phyloP scores from a whole-genome alignment of 2,329 filamentous ascomycete genomes.

The Ploettnerulaceae sp. region DNA sequence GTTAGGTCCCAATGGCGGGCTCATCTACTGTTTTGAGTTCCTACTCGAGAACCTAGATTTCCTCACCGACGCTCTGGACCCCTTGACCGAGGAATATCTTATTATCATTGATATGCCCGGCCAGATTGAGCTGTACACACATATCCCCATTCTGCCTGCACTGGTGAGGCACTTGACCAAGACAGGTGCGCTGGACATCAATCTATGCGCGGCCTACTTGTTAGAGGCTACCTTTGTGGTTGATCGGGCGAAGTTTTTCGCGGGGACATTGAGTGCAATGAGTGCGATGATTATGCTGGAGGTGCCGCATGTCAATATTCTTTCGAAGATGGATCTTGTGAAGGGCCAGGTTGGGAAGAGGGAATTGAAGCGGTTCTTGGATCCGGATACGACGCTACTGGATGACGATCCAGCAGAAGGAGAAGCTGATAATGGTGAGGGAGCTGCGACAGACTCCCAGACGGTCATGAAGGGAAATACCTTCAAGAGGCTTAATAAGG shows the following conservation, averaged over 20 bases:
- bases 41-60: constrained; percentile 93
- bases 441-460: constrained; percentile 55
- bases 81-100: constrained; percentile 87
- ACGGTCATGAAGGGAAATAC: constrained; percentile 76
- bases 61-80: constrained; percentile 76
- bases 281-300: constrained; percentile 99
- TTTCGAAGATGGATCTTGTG: constrained; percentile 97
- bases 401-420: constrained; percentile 57
- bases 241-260: constrained; percentile 95
- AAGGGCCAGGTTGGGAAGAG: constrained; percentile 83
- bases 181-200: constrained; percentile 77
- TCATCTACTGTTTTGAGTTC: constrained; percentile 97
- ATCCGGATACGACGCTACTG: constrained; percentile 76
- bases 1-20: constrained; percentile 83
- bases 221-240: constrained; percentile 94
- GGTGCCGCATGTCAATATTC: constrained; percentile 90
- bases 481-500: constrained; percentile 78
- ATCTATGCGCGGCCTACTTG: constrained; percentile 88
- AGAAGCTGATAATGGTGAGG: constrained; percentile 43
- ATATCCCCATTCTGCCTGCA: constrained; percentile 85
- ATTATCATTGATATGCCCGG: constrained; percentile 99
- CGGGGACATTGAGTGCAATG: constrained; percentile 93
- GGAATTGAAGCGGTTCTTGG: constrained; percentile 84
- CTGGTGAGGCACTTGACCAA: constrained; percentile 78
- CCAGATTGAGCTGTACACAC: constrained; percentile 97